These are phyloP conservation scores for Panicum virgatum DNA, from an alignment of 202 grass and related monocot genomes.

Conservation along the genomic window DNA sequence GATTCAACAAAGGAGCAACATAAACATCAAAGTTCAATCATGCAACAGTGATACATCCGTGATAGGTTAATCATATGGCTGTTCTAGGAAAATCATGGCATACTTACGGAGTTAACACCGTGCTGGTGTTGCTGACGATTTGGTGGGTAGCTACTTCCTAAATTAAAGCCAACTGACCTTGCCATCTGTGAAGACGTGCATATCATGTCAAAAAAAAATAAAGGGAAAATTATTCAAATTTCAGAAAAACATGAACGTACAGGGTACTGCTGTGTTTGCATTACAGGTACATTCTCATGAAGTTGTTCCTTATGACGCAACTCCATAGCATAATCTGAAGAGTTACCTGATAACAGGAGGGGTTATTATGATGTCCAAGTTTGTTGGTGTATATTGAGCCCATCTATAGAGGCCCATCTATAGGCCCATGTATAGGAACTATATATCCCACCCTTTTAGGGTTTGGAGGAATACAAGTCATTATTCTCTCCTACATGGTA, in stretches of 20 bases:
- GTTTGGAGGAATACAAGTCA: no score
- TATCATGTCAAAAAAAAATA: slow-evolving; percentile 31
- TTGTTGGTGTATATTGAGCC: no score
- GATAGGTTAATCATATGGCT: slow-evolving; percentile 48
- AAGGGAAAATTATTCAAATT: slow-evolving; percentile 16
- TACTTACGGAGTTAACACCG: slow-evolving; percentile 71
- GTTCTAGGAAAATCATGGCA: slow-evolving; percentile 37
- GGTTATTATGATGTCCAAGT: slow-evolving; percentile 25
- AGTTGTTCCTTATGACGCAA: slow-evolving; percentile 98
- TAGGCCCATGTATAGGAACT: no score
- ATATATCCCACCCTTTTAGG: no score
- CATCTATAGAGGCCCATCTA: no score
- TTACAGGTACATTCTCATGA: slow-evolving; percentile 80
- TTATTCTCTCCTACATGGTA: no score
- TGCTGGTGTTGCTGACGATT: slow-evolving; percentile 92
- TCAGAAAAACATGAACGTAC: slow-evolving; percentile 56
- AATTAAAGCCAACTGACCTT: slow-evolving; percentile 88
- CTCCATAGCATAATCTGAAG: slow-evolving; percentile 83
- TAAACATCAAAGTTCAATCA: slow-evolving; percentile 27
- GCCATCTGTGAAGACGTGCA: slow-evolving; percentile 60
- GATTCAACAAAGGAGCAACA: slow-evolving; percentile 1
- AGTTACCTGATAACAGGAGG: slow-evolving; percentile 58
- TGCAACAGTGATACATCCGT: slow-evolving; percentile 44
- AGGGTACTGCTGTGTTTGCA: slow-evolving; percentile 81
- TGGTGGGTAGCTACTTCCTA: slow-evolving; percentile 67